These are phyloP conservation scores for Quercus cerris DNA, from an alignment of 306 rosid species.

Conservation along the genomic window DNA sequence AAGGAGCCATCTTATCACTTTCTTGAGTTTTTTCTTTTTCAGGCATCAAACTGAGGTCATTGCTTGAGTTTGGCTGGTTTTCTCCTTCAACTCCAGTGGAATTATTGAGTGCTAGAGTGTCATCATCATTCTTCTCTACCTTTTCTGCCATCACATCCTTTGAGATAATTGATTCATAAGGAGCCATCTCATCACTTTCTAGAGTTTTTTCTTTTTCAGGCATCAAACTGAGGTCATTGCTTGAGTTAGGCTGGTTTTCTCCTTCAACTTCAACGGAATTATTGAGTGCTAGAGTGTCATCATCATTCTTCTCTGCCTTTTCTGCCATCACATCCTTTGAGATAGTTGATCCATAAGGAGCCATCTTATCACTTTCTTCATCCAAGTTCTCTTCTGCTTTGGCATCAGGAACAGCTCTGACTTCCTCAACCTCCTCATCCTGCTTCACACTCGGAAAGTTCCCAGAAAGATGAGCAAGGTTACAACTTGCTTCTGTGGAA, in stretches of 20 bases:
- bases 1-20: not conserved
- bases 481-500: conserved; percentile 49
- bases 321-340: conserved; percentile 19
- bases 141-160: conserved; percentile 20
- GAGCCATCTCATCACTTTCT: not conserved
- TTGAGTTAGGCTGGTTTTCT: conserved; percentile 16
- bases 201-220: not conserved
- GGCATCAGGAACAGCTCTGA: conserved; percentile 19
- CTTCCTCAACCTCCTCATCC: conserved; percentile 47
- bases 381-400: conserved; percentile 23
- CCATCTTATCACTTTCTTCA: conserved; percentile 10
- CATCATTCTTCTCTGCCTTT: conserved; percentile 36
- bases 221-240: conserved; percentile 5
- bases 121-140: conserved; percentile 33
- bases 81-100: conserved; percentile 28
- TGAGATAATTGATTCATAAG: conserved; percentile 8
- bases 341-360: conserved; percentile 2
- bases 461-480: conserved; percentile 57
- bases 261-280: conserved; percentile 24
- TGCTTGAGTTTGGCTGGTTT: conserved; percentile 8
- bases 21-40: not conserved
- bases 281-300: not conserved
- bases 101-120: not conserved
- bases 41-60: conserved; percentile 4
- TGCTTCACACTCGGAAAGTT: conserved; percentile 42